A percentile compares a stretch with the other conserved stretches of the same genome.
These are phyloP conservation scores for Canavalia gladiata DNA, from an alignment of 306 rosid genomes.

Conservation along the genomic window DNA sequence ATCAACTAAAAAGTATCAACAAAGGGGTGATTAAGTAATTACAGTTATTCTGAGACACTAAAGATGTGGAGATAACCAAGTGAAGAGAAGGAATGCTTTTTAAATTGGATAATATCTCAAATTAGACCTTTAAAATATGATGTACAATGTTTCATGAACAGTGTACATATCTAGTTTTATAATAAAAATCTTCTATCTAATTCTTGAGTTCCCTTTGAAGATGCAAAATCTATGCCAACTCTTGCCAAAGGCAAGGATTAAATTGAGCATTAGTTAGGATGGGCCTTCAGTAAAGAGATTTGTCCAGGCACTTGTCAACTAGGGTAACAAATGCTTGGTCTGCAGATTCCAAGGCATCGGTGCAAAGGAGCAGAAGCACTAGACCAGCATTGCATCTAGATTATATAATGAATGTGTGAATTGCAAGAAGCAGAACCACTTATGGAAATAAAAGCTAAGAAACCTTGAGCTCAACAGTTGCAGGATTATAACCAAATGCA, in stretches of 20 bases:
- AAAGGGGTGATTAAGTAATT: too few relatives aligned
- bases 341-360: slow-evolving; percentile 82
- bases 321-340: slow-evolving; percentile 85
- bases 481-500: slow-evolving; percentile 78
- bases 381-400: slow-evolving; percentile 80
- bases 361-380: slow-evolving; percentile 84
- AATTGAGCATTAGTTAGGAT: slow-evolving; percentile 81
- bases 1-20: too few relatives aligned
- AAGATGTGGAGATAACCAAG: background rate
- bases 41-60: too few relatives aligned
- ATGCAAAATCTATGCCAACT: slow-evolving; percentile 71
- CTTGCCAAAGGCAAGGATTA: slow-evolving; percentile 94
- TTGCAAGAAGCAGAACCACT: slow-evolving; percentile 79
- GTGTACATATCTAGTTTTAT: slow-evolving; percentile 68
- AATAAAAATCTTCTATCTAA: slow-evolving; percentile 57
- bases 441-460: slow-evolving; percentile 71
- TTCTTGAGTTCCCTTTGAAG: slow-evolving; percentile 59
- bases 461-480: slow-evolving; percentile 76
- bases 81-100: background rate
- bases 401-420: slow-evolving; percentile 76
- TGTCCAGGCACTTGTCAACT: slow-evolving; percentile 83
- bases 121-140: slow-evolving; percentile 48
- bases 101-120: slow-evolving; percentile 39
- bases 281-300: slow-evolving; percentile 84
- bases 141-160: slow-evolving; percentile 50